A percentile compares a stretch with the other conserved stretches of the same genome.
These are phyloP conservation scores for Corinectria fuckeliana DNA, from an alignment of 2,329 filamentous ascomycete genomes.

Conservation along the genomic window DNA sequence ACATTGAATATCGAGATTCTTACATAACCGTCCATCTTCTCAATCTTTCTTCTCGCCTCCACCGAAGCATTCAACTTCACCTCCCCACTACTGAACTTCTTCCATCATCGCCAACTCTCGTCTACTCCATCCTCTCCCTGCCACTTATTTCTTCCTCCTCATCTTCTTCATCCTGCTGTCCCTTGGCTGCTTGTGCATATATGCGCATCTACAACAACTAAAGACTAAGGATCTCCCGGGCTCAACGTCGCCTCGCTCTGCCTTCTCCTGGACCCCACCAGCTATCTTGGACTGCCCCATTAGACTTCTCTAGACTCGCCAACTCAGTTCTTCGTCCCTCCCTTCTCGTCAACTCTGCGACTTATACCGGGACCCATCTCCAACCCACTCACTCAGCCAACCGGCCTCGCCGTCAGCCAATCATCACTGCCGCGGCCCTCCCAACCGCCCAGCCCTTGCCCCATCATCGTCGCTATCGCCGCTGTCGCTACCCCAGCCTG, in stretches of 20 bases:
- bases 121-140: neutral
- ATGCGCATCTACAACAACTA: neutral
- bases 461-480: conserved; percentile 7
- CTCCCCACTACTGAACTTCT: neutral
- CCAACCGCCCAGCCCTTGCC: conserved; percentile 2
- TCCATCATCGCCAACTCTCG: neutral
- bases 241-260: neutral
- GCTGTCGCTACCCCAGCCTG: neutral
- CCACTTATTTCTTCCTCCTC: neutral
- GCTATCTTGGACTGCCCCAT: neutral
- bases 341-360: conserved; percentile 7
- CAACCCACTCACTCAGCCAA: conserved; percentile 15
- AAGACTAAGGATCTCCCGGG: neutral
- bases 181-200: neutral
- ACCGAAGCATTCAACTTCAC: neutral
- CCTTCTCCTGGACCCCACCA: neutral
- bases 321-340: neutral
- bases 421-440: conserved; percentile 9
- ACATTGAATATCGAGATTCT: neutral
- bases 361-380: conserved; percentile 16
- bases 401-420: conserved; percentile 15
- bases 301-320: neutral
- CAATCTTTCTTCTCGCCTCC: neutral
- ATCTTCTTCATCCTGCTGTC: neutral
- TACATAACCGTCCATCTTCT: neutral